Conservation (phyloP, 208 protist genomes). For the Leishmania braziliensis region DNA sequence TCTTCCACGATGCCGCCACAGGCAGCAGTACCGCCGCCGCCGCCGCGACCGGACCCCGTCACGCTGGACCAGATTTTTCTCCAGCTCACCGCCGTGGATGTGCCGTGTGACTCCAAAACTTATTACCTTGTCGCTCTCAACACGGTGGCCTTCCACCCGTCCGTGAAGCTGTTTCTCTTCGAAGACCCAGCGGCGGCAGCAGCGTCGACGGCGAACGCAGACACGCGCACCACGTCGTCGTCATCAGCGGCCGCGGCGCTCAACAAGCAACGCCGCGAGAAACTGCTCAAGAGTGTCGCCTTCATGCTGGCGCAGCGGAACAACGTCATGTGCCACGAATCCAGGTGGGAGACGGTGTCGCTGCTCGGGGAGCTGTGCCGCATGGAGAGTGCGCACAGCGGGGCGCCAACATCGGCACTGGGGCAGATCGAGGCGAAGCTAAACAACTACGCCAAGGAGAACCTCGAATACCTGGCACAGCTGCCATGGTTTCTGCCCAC, state of each 20-base stretch:
- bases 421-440: slow-evolving; percentile 53
- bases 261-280: slow-evolving; percentile 43
- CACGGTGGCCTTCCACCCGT: slow-evolving; percentile 80
- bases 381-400: slow-evolving; percentile 45
- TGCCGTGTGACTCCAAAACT: slow-evolving; percentile 51
- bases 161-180: slow-evolving; percentile 83
- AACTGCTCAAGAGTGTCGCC: slow-evolving; percentile 58
- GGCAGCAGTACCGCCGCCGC: slow-evolving; percentile 39
- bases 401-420: slow-evolving; percentile 28
- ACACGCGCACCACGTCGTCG: not conserved
- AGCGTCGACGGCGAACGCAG: not conserved
- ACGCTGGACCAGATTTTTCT: slow-evolving; percentile 85
- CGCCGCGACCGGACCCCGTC: slow-evolving; percentile 77
- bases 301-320: slow-evolving; percentile 80
- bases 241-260: slow-evolving; percentile 18
- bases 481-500: slow-evolving; percentile 76
- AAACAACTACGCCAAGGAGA: slow-evolving; percentile 64
- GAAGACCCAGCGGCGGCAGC: slow-evolving; percentile 29
- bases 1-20: not conserved
- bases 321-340: slow-evolving; percentile 68
- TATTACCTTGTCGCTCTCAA: slow-evolving; percentile 83
- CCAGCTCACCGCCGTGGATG: slow-evolving; percentile 43
- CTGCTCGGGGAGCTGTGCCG: slow-evolving; percentile 83
- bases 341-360: slow-evolving; percentile 81
- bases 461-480: slow-evolving; percentile 72